phyloP scores from a whole-genome alignment of 371 early-diverging fungal species.

The Mucor irregularis region DNA sequence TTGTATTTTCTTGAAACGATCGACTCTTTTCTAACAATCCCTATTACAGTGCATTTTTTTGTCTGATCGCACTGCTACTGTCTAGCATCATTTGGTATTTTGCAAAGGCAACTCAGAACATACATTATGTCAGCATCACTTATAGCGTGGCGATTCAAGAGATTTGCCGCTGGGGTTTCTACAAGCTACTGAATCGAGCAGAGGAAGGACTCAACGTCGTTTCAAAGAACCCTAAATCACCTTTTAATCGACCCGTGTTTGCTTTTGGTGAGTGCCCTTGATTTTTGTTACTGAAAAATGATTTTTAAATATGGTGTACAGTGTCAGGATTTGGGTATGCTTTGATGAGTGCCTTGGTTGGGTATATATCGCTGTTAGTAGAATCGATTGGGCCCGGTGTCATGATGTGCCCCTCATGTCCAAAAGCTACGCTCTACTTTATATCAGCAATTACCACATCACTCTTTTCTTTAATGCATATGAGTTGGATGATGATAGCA shows the following conservation, averaged over 20 bases:
- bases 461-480: slow-evolving; percentile 70
- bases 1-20: too few species aligned
- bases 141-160: slow-evolving; percentile 70
- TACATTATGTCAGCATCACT: slow-evolving; percentile 49
- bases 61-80: slow-evolving; percentile 67
- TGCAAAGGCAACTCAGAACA: slow-evolving; percentile 32
- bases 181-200: slow-evolving; percentile 54
- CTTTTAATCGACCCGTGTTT: slow-evolving; percentile 58
- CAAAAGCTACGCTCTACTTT: slow-evolving; percentile 60
- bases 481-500: slow-evolving; percentile 72
- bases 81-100: slow-evolving; percentile 74
- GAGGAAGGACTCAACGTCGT: slow-evolving; percentile 60
- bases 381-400: slow-evolving; percentile 71
- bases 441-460: slow-evolving; percentile 69
- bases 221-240: slow-evolving; percentile 57
- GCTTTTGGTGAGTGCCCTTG: slow-evolving; percentile 49
- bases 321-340: slow-evolving; percentile 74
- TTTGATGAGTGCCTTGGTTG: slow-evolving; percentile 65
- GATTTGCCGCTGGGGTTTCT: slow-evolving; percentile 64
- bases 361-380: slow-evolving; percentile 64
- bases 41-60: slow-evolving; percentile 69
- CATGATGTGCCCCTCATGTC: slow-evolving; percentile 68
- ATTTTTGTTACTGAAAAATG: too few species aligned
- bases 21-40: background rate
- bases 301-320: too few species aligned